These are phyloP conservation scores for Lathyrus tuberosus DNA, from an alignment of 306 rosid species.

Conservation along the genomic window DNA sequence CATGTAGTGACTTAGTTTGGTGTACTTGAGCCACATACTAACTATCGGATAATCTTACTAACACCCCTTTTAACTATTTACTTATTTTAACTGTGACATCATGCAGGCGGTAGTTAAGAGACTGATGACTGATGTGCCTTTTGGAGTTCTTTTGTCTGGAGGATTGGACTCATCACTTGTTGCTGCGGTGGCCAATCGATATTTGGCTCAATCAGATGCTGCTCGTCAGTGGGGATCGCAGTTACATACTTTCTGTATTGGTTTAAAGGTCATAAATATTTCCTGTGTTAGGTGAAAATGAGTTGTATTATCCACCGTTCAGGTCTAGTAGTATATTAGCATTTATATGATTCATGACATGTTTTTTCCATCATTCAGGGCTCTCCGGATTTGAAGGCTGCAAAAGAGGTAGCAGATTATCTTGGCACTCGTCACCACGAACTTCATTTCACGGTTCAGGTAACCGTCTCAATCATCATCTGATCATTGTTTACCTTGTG, in stretches of 20 bases:
- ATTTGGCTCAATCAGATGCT: slow-evolving; percentile 64
- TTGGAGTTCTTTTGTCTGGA: slow-evolving; percentile 94
- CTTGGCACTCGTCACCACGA: slow-evolving; percentile 91
- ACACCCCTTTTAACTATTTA: slow-evolving; percentile 17
- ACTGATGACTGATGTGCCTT: slow-evolving; percentile 98
- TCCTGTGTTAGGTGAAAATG: slow-evolving; percentile 23
- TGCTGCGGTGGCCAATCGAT: slow-evolving; percentile 83
- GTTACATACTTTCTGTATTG: slow-evolving; percentile 89
- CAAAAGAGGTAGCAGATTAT: slow-evolving; percentile 93
- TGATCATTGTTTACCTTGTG: not conserved
- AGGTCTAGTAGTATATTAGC: slow-evolving; percentile 12
- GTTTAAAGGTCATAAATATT: slow-evolving; percentile 65
- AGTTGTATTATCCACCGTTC: not conserved
- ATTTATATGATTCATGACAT: slow-evolving; percentile 37
- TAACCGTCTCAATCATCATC: slow-evolving; percentile 34
- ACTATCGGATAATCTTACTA: not conserved
- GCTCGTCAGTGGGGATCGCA: slow-evolving; percentile 96
- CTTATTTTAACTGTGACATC: slow-evolving; percentile 39
- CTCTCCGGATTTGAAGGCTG: slow-evolving; percentile 94
- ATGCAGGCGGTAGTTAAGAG: slow-evolving; percentile 89
- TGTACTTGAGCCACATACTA: slow-evolving; percentile 17
- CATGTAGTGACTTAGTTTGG: slow-evolving; percentile 17
- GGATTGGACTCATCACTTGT: slow-evolving; percentile 98
- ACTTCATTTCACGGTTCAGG: slow-evolving; percentile 97
- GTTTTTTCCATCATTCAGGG: slow-evolving; percentile 57